Conservation (phyloP, 2,329 filamentous ascomycete genomes). For the Incumbomyces delicatus region DNA sequence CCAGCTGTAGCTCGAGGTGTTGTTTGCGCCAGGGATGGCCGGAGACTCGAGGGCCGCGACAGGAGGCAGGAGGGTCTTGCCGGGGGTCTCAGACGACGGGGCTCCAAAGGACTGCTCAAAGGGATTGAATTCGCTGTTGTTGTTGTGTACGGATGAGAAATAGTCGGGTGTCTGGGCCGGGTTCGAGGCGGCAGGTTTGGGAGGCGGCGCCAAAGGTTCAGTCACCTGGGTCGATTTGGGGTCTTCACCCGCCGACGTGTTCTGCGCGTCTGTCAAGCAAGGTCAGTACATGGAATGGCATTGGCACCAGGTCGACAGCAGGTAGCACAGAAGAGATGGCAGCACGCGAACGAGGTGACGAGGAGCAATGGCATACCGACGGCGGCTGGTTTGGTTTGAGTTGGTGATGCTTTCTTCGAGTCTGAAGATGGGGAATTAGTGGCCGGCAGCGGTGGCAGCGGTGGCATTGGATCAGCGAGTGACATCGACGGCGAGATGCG, state of each 20-base stretch:
- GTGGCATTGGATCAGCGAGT: neutral
- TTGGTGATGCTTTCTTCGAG: constrained; percentile 7
- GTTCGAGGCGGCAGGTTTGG: constrained; percentile 45
- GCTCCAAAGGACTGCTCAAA: constrained; percentile 89
- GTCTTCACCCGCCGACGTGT: constrained; percentile 26
- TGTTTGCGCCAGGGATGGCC: constrained; percentile 65
- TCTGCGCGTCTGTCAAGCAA: constrained; percentile 24
- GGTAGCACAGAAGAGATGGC: too few species aligned
- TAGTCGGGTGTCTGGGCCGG: constrained; percentile 56
- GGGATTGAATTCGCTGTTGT: constrained; percentile 68
- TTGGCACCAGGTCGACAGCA: too few species aligned
- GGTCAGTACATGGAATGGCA: constrained; percentile 9
- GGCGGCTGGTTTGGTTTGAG: constrained; percentile 14
- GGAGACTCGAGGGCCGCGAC: constrained; percentile 88
- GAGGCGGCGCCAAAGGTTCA: constrained; percentile 61
- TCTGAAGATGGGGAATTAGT: constrained; percentile 8
- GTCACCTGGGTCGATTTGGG: constrained; percentile 46
- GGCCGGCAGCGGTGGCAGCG: neutral
- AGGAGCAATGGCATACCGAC: constrained; percentile 11
- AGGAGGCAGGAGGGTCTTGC: constrained; percentile 71
- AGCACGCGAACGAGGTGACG: constrained; percentile 1
- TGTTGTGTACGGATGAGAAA: constrained; percentile 52
- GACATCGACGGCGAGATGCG: constrained; percentile 1
- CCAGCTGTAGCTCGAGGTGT: constrained; percentile 66
- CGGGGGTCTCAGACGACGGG: constrained; percentile 64